Conservation (phyloP, 768 basidiomycete species). For the Tylopilus sp. region DNA sequence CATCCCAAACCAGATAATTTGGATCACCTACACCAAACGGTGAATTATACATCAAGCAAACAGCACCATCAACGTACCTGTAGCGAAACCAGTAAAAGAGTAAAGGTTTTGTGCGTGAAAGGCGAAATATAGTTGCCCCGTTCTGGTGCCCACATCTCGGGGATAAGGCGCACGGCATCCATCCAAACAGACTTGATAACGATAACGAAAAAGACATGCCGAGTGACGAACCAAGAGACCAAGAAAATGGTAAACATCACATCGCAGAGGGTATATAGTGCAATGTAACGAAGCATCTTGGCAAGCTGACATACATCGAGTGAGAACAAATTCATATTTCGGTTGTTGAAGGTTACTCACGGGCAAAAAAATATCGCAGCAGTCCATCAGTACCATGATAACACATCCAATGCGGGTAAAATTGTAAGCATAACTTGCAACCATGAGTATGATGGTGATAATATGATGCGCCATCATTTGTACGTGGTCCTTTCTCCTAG, state of each 20-base stretch:
- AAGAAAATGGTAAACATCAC: conserved; percentile 77
- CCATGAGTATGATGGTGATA: conserved; percentile 79
- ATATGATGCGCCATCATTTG: conserved; percentile 98
- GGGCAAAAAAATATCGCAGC: conserved; percentile 87
- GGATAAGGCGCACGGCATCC: conserved; percentile 47
- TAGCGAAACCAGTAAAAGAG: conserved; percentile 49
- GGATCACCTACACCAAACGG: conserved; percentile 50
- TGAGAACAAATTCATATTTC: neutral
- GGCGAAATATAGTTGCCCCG: conserved; percentile 54
- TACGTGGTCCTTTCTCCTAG: conserved; percentile 83
- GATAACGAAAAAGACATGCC: conserved; percentile 77
- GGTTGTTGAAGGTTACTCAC: conserved; percentile 44
- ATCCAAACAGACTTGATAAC: conserved; percentile 61
- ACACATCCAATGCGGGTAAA: conserved; percentile 87
- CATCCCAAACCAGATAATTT: conserved; percentile 83
- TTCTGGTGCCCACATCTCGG: conserved; percentile 56
- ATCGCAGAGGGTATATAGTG: conserved; percentile 64
- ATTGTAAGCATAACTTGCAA: conserved; percentile 74
- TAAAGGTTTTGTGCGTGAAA: conserved; percentile 46
- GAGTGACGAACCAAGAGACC: conserved; percentile 85
- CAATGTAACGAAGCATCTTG: conserved; percentile 92
- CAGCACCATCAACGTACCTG: conserved; percentile 43
- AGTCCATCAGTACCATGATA: conserved; percentile 92
- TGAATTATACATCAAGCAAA: conserved; percentile 6
- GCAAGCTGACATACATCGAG: conserved; percentile 55